Evolutionary conservation across 805 yeast genomes (phyloP).

Genomic region (Myxozyma geophila): DNA sequence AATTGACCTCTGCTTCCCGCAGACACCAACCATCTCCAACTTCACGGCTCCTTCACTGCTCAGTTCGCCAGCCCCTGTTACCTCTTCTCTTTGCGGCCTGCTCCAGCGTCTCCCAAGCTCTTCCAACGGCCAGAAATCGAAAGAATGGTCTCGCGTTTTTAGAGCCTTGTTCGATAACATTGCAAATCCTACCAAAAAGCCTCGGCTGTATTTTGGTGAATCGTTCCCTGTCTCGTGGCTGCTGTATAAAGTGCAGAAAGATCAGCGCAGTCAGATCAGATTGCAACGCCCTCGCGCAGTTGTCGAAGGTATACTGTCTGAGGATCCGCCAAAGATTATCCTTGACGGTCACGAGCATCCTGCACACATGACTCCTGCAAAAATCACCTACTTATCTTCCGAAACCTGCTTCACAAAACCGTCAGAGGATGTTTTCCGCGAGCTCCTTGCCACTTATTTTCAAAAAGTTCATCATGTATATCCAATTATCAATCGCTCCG

Average conservation of each 20-base stretch:
- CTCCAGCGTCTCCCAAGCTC: background rate
- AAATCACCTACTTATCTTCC: conserved; percentile 13
- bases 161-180: background rate
- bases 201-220: conserved; percentile 11
- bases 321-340: background rate
- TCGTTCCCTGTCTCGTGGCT: conserved; percentile 10
- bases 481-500: conserved; percentile 21
- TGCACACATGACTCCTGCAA: conserved; percentile 14
- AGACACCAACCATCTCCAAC: background rate
- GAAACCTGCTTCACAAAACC: conserved; percentile 23
- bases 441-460: conserved; percentile 20
- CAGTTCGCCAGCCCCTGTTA: background rate
- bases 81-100: background rate
- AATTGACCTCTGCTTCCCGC: background rate
- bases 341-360: conserved; percentile 3
- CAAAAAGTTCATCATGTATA: conserved; percentile 26
- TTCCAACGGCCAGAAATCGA: background rate
- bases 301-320: background rate
- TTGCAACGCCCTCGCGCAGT: background rate
- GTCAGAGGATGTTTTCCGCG: background rate
- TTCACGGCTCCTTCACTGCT: background rate
- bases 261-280: background rate
- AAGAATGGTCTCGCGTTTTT: conserved; percentile 15
- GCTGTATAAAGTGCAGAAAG: background rate
- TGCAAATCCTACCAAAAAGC: background rate